Base-by-base conservation (phyloP, 148 eudicot genomes). In the Vaccinium myrtillus region DNA sequence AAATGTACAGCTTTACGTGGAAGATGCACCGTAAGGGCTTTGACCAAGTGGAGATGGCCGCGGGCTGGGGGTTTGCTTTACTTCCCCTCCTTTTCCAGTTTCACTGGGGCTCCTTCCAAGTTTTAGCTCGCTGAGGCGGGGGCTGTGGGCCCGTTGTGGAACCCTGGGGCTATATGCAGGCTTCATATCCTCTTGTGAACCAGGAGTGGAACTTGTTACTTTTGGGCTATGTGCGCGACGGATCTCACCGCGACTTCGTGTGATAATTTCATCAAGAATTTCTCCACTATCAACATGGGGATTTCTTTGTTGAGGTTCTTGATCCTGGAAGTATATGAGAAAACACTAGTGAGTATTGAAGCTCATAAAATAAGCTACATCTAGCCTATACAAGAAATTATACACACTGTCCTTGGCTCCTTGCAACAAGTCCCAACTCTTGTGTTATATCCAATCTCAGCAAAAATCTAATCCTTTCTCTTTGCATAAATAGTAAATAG, bases 231-330 rank as follows among this genome's bases (percentile, higher is more conserved):
- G 88, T 39, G 84, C 65, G 76, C 48, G 95, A 50, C 94, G 94
- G 86, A 95, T 87, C 88, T 95, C 98, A 56, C 98, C 98, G 14
- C 98, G 93, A 71, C 98, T 92, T 89, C 95, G 91, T 84, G 98
- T 95, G 80, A 95, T 81, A 32, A 95, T 90, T 77, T 86, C 97
- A 65, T 94, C 98, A 81, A 95, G 89, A 54, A 93, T 79, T 85
- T 95, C 97, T 73, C 92, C 93, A 85, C 88, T 85, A 78, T 92
- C 92, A 16, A 90, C 63, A 23, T 73, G 86, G 50, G 85, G 69
- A 46, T 90, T 65, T 85, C 87, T 86, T 84, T 56, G 84, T 36
- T 84, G 79, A 27, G 82, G 87, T 80, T 91, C 89, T 78, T 89
- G 91, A 82, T 78, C 94, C 98, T 95, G 88, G 61, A 85, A 86